phyloP scores from a whole-genome alignment of 2,329 filamentous ascomycete species.

The Botrytis byssoidea region DNA sequence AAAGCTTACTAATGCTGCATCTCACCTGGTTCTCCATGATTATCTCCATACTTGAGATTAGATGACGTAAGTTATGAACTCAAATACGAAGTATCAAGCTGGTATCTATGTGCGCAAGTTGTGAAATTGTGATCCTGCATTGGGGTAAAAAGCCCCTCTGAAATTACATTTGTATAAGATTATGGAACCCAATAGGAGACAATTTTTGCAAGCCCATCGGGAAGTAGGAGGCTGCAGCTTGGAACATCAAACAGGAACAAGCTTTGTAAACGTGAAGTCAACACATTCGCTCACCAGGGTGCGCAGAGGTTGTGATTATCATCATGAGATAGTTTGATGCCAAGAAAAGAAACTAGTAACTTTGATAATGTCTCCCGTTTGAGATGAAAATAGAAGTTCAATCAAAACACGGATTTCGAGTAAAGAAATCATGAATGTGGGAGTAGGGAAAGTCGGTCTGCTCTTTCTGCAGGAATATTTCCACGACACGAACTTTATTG shows the following conservation, averaged over 20 bases:
- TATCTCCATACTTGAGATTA: background rate
- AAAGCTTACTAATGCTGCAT: background rate
- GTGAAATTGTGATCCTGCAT: background rate
- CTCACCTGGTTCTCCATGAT: background rate
- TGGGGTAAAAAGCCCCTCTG: background rate
- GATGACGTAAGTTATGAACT: too few species aligned
- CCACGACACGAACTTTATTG: background rate
- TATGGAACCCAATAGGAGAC: background rate
- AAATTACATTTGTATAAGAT: background rate
- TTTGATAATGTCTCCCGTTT: background rate
- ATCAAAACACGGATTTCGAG: background rate
- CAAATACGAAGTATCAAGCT: background rate
- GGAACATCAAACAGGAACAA: background rate
- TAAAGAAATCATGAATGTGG: background rate
- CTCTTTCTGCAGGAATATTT: background rate
- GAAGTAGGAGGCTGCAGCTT: background rate
- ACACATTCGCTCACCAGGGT: background rate
- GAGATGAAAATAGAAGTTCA: background rate
- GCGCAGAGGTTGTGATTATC: background rate
- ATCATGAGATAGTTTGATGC: background rate
- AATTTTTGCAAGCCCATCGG: background rate
- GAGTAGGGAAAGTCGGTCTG: background rate
- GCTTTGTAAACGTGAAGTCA: background rate
- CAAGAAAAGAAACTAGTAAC: background rate
- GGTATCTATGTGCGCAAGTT: background rate